Base-by-base conservation (phyloP, 305 asterid genomes). In the Andrographis paniculata region DNA sequence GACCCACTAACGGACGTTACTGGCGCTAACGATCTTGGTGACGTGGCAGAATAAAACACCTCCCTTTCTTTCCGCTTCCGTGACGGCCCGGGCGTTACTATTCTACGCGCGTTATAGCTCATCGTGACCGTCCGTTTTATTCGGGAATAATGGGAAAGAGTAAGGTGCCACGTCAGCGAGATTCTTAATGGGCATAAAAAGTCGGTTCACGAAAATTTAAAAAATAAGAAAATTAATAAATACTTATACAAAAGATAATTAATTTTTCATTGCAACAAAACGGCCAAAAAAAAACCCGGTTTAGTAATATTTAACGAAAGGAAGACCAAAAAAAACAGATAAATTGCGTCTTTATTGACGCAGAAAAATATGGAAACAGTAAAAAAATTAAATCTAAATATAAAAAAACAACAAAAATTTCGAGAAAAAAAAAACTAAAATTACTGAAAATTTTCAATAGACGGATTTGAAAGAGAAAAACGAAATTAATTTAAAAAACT, bases 61-160 rank as follows among this genome's bases (percentile, higher is more conserved):
- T 70, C 79, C 35, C 59, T 53, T 40, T 68, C 82, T 64, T 74
- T 78, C 40, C 77, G 65, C 38, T 76, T 79, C 42, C 77, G 72
- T 37, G 81, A 70, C 40, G 67, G 62, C 33, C 64, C 65, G 20
- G 74, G 69, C 40, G 68, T 47, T 54, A 65, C 23, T 19, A 47
- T 28, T 58, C 74, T 42, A 12, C 72, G 74, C 16, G 81, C 15
- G 51, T 72, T 60, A 50, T 59, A 63, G 33, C 72, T 77, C 85
- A 73, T 77, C 78, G 35, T 48, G 51, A 27, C 76, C 82, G 79
- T 66, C 62, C 56, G 61, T 45, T 58, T 19, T 58, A 14, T 45
- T 39, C 17, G 4, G 17, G 2, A 48, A 3, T 30, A 17, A 17
- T 14, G 12, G 2, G 8, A 30, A 15, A n/a, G 17, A 15, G 4